phyloP scores from a whole-genome alignment of 768 basidiomycete genomes.

The Pulveroboletus frians region DNA sequence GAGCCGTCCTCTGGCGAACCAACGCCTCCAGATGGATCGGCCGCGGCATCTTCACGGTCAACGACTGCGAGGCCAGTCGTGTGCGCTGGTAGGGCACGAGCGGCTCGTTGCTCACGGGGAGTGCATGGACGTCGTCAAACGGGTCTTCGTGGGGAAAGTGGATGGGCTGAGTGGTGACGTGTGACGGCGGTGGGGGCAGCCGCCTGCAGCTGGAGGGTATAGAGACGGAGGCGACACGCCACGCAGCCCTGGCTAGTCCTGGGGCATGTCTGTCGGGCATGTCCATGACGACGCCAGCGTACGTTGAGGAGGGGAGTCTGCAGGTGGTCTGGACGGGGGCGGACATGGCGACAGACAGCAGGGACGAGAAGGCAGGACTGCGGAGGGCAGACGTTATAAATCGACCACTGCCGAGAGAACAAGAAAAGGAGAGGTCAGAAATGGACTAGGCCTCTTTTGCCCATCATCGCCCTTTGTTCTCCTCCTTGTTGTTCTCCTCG shows the following conservation, averaged over 20 bases:
- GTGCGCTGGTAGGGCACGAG: slow-evolving; percentile 23
- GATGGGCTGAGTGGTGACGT: slow-evolving; percentile 14
- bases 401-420: slow-evolving; percentile 15
- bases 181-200: slow-evolving; percentile 14
- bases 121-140: slow-evolving; percentile 23
- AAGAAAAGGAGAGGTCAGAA: slow-evolving; percentile 14
- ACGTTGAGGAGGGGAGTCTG: slow-evolving; percentile 8
- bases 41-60: slow-evolving; percentile 24
- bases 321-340: slow-evolving; percentile 19
- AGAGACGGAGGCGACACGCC: slow-evolving; percentile 21
- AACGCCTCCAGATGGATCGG: slow-evolving; percentile 19
- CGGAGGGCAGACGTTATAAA: slow-evolving; percentile 15
- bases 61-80: slow-evolving; percentile 26
- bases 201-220: slow-evolving; percentile 28
- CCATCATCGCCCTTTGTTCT: slow-evolving; percentile 1
- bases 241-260: slow-evolving; percentile 22
- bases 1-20: slow-evolving; percentile 30
- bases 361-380: slow-evolving; percentile 6
- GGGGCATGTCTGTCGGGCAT: slow-evolving; percentile 19
- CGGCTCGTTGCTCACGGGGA: slow-evolving; percentile 7
- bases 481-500: not conserved
- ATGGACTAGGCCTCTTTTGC: not conserved
- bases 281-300: slow-evolving; percentile 26
- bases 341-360: slow-evolving; percentile 24
- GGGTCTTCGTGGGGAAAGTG: slow-evolving; percentile 24